Conservation (phyloP, 345 rosid genomes). For the Melaleuca alternifolia region DNA sequence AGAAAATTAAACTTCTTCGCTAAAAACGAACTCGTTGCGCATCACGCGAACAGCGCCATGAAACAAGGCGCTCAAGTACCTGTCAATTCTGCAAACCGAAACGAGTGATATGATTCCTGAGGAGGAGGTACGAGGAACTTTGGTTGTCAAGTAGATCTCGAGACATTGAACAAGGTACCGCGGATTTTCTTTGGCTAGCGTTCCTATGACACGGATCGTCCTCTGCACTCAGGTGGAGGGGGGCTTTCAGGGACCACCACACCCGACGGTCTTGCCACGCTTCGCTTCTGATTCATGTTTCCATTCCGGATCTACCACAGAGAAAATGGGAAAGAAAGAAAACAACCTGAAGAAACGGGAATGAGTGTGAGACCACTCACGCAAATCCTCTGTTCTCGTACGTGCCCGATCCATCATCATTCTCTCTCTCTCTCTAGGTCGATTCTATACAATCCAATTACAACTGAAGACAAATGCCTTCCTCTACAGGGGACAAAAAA, state of each 20-base stretch:
- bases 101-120: too few relatives aligned
- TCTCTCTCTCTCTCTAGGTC: not conserved
- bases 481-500: accelerated
- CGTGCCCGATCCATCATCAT: not conserved
- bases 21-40: not conserved
- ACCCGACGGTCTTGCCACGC: not conserved
- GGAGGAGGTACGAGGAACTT: not conserved
- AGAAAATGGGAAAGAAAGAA: not conserved
- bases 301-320: not conserved
- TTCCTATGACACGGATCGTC: not conserved
- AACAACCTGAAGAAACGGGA: not conserved
- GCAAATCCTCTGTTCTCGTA: not conserved
- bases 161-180: not conserved
- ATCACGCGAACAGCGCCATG: too few relatives aligned
- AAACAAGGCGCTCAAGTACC: too few relatives aligned
- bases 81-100: not conserved
- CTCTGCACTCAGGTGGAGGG: not conserved
- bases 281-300: not conserved
- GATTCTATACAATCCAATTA: not conserved
- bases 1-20: not conserved
- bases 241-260: not conserved
- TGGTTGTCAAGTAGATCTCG: not conserved
- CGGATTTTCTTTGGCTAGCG: not conserved
- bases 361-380: not conserved
- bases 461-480: not conserved